Conservation (phyloP, 176 grass and related monocot species). For the Ensete ventricosum region DNA sequence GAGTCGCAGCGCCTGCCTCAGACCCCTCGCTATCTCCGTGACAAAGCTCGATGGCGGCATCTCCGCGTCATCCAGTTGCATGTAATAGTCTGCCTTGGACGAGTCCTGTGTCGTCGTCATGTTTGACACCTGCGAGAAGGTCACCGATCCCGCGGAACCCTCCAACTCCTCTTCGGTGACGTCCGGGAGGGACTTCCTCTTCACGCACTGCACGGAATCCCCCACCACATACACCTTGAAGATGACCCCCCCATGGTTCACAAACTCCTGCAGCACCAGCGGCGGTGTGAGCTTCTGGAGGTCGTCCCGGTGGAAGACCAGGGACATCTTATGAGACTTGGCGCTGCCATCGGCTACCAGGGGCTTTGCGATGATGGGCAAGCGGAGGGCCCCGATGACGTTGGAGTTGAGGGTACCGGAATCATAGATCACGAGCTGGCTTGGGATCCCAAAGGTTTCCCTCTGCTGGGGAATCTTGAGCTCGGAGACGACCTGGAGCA, state of each 20-base stretch:
- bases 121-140: too few relatives aligned
- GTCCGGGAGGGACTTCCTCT: constrained; percentile 45
- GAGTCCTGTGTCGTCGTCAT: too few relatives aligned
- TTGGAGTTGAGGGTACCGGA: constrained; percentile 50
- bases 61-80: constrained; percentile 43
- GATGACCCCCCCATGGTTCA: too few relatives aligned
- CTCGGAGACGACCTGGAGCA: constrained; percentile 64
- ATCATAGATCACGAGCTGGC: constrained; percentile 82
- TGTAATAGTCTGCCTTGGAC: too few relatives aligned
- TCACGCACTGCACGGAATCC: too few relatives aligned
- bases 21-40: constrained; percentile 45
- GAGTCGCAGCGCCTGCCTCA: constrained; percentile 57
- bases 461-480: constrained; percentile 37
- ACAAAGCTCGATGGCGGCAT: constrained; percentile 50
- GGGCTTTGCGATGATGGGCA: constrained; percentile 41
- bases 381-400: constrained; percentile 58
- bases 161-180: constrained; percentile 35
- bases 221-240: too few relatives aligned
- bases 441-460: constrained; percentile 70
- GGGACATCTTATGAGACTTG: too few relatives aligned
- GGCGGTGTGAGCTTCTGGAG: too few relatives aligned
- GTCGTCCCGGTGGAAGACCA: too few relatives aligned
- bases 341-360: too few relatives aligned
- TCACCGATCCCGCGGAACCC: not conserved
- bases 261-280: too few relatives aligned